A percentile compares a stretch with the other conserved stretches of the same genome.
phyloP scores from a whole-genome alignment of 2,329 filamentous ascomycete genomes.

The Rhinocladiella similis region DNA sequence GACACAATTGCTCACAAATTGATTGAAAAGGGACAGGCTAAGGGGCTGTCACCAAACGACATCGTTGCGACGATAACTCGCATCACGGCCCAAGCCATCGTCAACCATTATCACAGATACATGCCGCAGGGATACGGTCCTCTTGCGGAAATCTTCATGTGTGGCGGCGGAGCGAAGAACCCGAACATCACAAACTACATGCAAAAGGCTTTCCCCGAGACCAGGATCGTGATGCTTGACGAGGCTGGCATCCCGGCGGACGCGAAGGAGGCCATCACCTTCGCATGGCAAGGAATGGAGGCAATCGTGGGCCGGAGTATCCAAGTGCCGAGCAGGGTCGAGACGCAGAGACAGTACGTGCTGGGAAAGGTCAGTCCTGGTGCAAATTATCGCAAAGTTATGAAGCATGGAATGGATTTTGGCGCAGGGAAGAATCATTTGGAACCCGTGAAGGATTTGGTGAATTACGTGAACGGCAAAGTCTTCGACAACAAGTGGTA shows the following conservation, averaged over 20 bases:
- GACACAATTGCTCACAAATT: constrained; percentile 56
- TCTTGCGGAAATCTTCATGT: constrained; percentile 61
- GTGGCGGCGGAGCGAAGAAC: constrained; percentile 59
- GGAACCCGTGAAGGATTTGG: constrained; percentile 50
- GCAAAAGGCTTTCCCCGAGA: constrained; percentile 49
- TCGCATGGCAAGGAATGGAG: constrained; percentile 63
- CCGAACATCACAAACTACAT: constrained; percentile 58
- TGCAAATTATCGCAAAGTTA: constrained; percentile 55
- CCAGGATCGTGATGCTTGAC: constrained; percentile 56
- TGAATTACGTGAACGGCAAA: constrained; percentile 52
- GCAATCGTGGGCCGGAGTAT: constrained; percentile 57
- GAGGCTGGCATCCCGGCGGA: constrained; percentile 58
- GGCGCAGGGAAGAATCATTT: constrained; percentile 47
- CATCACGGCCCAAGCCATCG: constrained; percentile 60
- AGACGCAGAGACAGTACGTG: constrained; percentile 53
- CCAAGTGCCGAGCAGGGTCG: constrained; percentile 55
- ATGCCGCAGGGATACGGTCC: constrained; percentile 41
- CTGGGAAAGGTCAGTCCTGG: constrained; percentile 58
- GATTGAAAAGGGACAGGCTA: constrained; percentile 48
- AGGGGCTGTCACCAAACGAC: constrained; percentile 51
- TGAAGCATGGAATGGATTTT: constrained; percentile 55
- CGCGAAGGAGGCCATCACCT: constrained; percentile 61
- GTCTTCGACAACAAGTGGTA: constrained; percentile 51
- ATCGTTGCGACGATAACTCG: constrained; percentile 60
- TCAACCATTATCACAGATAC: constrained; percentile 52